Evolutionary conservation across 2,329 filamentous ascomycete genomes (phyloP).

Genomic region (Exophiala lecanii-corni): DNA sequence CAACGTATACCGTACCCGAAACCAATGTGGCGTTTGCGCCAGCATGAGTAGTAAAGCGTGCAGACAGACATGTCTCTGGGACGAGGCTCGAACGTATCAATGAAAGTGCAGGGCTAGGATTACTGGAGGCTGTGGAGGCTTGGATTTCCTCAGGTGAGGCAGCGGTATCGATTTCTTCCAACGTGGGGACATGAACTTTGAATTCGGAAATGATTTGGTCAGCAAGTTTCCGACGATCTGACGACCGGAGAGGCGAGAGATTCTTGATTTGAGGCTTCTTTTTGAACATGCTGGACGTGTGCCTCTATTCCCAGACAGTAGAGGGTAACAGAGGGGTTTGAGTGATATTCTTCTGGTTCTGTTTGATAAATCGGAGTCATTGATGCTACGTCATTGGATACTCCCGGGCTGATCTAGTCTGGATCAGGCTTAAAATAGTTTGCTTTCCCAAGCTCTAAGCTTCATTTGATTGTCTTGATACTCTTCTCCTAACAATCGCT

Average conservation of each 20-base stretch:
- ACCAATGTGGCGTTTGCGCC: conserved; percentile 59
- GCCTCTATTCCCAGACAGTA: neutral
- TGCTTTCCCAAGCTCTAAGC: too few species aligned
- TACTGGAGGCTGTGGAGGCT: conserved; percentile 30
- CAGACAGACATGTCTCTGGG: conserved; percentile 59
- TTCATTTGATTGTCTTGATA: too few species aligned
- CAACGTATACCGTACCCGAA: conserved; percentile 61
- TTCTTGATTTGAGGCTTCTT: conserved; percentile 65
- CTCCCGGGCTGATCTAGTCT: too few species aligned
- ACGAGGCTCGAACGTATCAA: conserved; percentile 56
- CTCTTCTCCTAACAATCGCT: too few species aligned
- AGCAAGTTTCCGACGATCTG: conserved; percentile 62
- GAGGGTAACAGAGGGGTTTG: neutral
- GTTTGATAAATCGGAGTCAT: neutral
- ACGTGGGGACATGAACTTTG: conserved; percentile 44
- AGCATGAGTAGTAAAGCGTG: conserved; percentile 61
- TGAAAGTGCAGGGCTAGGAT: conserved; percentile 43
- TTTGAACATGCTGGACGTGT: conserved; percentile 52
- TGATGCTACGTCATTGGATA: neutral
- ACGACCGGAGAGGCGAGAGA: conserved; percentile 60
- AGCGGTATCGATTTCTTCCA: conserved; percentile 30
- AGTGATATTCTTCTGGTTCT: neutral
- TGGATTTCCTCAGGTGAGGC: conserved; percentile 40
- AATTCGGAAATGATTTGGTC: conserved; percentile 64
- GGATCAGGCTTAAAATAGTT: too few species aligned